Percentiles rank a stretch among this genome's conserved stretches.
Evolutionary conservation across 306 rosid species (phyloP).

Genomic region (Calophaca sinica): DNA sequence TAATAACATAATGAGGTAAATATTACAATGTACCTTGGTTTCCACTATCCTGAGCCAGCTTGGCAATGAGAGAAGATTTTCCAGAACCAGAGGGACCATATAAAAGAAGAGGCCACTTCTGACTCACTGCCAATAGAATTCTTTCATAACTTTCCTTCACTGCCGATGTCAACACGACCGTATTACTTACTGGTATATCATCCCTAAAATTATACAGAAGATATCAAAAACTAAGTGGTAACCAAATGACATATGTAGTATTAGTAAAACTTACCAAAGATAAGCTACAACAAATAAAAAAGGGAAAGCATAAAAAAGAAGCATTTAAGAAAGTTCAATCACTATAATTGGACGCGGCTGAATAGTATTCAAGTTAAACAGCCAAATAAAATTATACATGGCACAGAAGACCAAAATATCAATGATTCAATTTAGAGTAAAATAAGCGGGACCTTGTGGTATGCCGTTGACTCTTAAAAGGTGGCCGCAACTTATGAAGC

Average conservation of each 20-base stretch:
- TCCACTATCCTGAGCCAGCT: conserved; percentile 67
- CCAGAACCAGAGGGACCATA: conserved; percentile 91
- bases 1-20: not conserved
- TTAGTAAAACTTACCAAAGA: not conserved
- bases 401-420: not conserved
- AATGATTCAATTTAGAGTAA: conserved; percentile 7
- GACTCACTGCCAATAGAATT: conserved; percentile 72
- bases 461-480: conserved; percentile 57
- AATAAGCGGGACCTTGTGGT: conserved; percentile 53
- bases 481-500: conserved; percentile 55
- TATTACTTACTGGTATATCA: conserved; percentile 43
- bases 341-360: not conserved
- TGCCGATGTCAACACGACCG: conserved; percentile 68
- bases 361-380: conserved; percentile 13
- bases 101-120: conserved; percentile 90
- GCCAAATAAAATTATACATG: conserved; percentile 6
- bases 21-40: conserved; percentile 52
- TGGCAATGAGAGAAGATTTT: conserved; percentile 82
- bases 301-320: conserved; percentile 12
- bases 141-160: conserved; percentile 73
- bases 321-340: conserved; percentile 9
- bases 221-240: conserved; percentile 30
- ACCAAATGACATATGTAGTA: conserved; percentile 35
- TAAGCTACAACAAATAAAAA: conserved; percentile 14
- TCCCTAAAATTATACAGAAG: conserved; percentile 58